Evolutionary conservation across 257 asterid species (phyloP), one percentile per base, ranked within the genome.

Genomic region (Petunia axillaris): DNA sequence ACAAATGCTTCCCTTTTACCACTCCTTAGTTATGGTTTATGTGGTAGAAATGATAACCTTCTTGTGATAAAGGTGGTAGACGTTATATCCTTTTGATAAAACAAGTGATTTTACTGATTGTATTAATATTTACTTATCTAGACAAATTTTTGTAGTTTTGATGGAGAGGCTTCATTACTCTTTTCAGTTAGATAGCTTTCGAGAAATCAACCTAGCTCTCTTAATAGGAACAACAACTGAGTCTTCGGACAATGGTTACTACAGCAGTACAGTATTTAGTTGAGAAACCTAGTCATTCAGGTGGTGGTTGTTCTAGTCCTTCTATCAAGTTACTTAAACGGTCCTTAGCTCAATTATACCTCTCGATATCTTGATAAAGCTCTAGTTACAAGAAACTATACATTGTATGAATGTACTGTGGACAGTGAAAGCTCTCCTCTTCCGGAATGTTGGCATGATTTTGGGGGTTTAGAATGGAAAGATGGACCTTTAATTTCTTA

Each of bases 181-280:
- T 71, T 50, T 73, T 73, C 77, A 48, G 44, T 71, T 67, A 25
- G 77, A 35, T 48, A 35, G 10, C 77, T 71, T 71, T 16, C 25
- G 46, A 9, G 57, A 8, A 46, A 71, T 71, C 59, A 71, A 71
- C 25, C 25, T 25, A 25, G 25, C 25, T 25, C 25, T 25, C 25
- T 25, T 25, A 25, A 25, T 25, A 25, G 25, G 25, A 25, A 25
- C 25, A 25, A 25, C 25, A 25, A 25, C 25, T 25, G 25, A 25
- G 25, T 25, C 25, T 25, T 25, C 25, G 25, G 25, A 25, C 25
- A 25, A 25, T 25, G 25, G 25, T 25, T 25, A 25, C 25, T 25
- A 25, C 25, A 25, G 25, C 25, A 25, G 25, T 25, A 25, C 25
- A 25, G 25, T 25, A 25, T 25, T 41, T 38, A 41, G 36, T 46